Evolutionary conservation across 1,284 basidiomycete species (phyloP), one percentile per base, ranked within the genome.

Genomic region (Trichosporon sp.): DNA sequence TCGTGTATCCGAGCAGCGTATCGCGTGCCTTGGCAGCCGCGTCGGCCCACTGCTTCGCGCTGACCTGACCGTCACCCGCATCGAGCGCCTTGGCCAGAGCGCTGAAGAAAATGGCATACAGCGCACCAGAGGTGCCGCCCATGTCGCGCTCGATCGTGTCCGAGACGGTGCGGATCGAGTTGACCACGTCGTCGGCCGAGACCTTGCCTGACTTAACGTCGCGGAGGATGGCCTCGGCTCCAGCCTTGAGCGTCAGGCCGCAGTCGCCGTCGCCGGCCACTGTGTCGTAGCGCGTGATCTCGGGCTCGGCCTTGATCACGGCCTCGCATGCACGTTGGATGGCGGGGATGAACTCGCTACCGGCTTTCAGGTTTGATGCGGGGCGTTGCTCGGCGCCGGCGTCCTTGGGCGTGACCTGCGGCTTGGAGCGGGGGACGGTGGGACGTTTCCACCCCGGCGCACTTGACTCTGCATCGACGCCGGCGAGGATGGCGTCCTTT

Each of bases 51-150:
- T 88, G 84, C 37, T 87, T 85, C 0, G 85, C 79, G 0, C 88
- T 88, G 54, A 85, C 81, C 14, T 81, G 70, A 1, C 71, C 71
- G 37, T 70, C 67, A 11, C 70, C 65, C 10, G 40, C 12, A 2
- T 84, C 76, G 21, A 84, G 68, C 11, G 77, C 82, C 19, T 84
- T 78, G 65, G 89, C 87, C 35, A 96, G 85, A 10, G 90, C 91
- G 80, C 93, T 91, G 1, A 93, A 92, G 66, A 96, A 95, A 75
- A 96, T 96, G 8, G 93, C 93, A 81, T 96, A 97, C 35, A 97
- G 84, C 1, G 94, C 95, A 5, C 94, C 95, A 73, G 90, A 92
- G 4, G 94, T 97, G 19, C 95, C 95, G 38, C 93, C 95, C 94
- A 97, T 97, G 67, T 88, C 87, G 76, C 92, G 90, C 83, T 95